Evolutionary conservation across 257 asterid species (phyloP).

Genomic region (Schizonepeta tenuifolia): DNA sequence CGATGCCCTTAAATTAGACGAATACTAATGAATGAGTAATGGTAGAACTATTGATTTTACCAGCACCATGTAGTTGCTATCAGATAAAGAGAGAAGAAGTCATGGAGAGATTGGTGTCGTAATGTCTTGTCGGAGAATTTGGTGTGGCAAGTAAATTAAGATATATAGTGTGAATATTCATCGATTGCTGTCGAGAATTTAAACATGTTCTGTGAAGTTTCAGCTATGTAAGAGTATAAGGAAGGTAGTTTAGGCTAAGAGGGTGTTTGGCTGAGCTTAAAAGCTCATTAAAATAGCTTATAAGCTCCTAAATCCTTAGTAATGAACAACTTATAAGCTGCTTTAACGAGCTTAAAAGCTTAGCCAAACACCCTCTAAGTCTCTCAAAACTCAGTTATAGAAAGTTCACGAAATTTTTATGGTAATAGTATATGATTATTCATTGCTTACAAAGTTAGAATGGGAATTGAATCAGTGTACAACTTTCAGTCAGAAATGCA

Average conservation of each 20-base stretch:
- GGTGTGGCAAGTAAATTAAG: background rate
- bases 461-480: background rate
- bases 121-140: slow-evolving; percentile 1
- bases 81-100: background rate
- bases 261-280: too few species aligned
- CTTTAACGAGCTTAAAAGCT: too few species aligned
- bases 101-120: background rate
- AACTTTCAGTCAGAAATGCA: background rate
- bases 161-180: background rate
- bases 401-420: background rate
- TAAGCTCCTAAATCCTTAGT: too few species aligned
- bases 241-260: slow-evolving; percentile 1
- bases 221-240: background rate
- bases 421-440: background rate
- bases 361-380: too few species aligned
- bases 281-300: too few species aligned
- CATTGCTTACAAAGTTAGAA: background rate
- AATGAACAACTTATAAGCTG: too few species aligned
- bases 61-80: background rate
- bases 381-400: background rate
- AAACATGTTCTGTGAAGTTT: background rate
- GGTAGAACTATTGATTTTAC: background rate
- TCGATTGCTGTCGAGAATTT: background rate
- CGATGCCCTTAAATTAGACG: slow-evolving; percentile 1
- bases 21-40: background rate